phyloP scores from a whole-genome alignment of 129 eudicot genomes.

The Chrysanthemum makinoi region DNA sequence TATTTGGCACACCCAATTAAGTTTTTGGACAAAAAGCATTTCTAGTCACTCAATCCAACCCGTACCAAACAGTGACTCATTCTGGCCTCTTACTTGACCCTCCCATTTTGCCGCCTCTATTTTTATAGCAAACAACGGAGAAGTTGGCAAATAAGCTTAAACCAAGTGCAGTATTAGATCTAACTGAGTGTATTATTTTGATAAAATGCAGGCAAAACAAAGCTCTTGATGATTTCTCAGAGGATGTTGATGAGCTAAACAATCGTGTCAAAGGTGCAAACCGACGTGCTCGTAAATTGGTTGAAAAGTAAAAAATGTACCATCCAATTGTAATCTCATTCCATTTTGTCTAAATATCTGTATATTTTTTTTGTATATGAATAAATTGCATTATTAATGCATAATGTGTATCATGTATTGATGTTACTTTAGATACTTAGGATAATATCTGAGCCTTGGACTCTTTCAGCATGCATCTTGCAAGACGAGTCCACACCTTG shows the following conservation, averaged over 20 bases:
- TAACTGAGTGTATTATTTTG: background rate
- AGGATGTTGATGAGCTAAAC: constrained; percentile 87
- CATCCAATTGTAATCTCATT: constrained; percentile 14
- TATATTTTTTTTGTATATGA: constrained; percentile 14
- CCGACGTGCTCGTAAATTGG: constrained; percentile 62
- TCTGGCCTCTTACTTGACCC: background rate
- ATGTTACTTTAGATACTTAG: background rate
- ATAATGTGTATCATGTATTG: constrained; percentile 10
- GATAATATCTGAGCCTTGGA: background rate
- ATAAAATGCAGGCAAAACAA: constrained; percentile 75
- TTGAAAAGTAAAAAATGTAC: constrained; percentile 38
- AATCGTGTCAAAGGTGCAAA: constrained; percentile 85
- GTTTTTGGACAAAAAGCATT: background rate
- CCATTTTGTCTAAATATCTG: constrained; percentile 7
- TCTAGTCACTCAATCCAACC: background rate
- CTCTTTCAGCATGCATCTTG: constrained; percentile 14
- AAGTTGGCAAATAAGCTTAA: background rate
- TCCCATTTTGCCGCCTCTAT: background rate
- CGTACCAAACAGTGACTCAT: too few relatives aligned
- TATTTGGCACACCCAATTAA: background rate
- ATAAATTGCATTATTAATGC: constrained; percentile 31
- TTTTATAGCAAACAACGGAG: background rate
- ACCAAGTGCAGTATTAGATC: background rate
- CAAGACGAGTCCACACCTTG: constrained; percentile 6
- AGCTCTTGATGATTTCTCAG: constrained; percentile 75